These are phyloP conservation scores for Heritiera littoralis DNA, from an alignment of 345 rosid species.

Conservation along the genomic window DNA sequence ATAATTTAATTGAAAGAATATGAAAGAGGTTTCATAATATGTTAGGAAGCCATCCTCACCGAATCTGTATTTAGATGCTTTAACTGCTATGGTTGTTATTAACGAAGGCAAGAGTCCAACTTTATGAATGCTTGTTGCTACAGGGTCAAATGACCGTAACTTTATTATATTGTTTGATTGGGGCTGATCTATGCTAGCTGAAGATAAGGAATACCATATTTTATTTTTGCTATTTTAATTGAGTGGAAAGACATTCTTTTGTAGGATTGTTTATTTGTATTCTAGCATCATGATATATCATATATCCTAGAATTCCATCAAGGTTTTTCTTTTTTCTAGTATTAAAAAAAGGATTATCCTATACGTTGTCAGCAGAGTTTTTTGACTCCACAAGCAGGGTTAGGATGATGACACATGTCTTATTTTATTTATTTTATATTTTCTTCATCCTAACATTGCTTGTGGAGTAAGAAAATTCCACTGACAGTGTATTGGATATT, in stretches of 20 bases:
- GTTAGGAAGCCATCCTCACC: background rate
- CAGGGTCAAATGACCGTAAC: background rate
- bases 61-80: conserved; percentile 7
- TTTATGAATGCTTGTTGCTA: background rate
- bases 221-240: background rate
- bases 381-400: too few relatives aligned
- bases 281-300: background rate
- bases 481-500: too few relatives aligned
- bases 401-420: too few relatives aligned
- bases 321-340: background rate
- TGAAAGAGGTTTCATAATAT: background rate
- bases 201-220: background rate
- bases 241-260: background rate
- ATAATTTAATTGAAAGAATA: background rate
- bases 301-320: background rate
- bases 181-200: background rate
- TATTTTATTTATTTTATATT: too few relatives aligned
- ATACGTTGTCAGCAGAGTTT: too few relatives aligned
- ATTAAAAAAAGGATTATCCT: background rate
- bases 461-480: too few relatives aligned
- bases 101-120: background rate
- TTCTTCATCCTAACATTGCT: too few relatives aligned
- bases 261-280: background rate
- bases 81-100: background rate
- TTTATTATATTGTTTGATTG: background rate